Percentiles rank a stretch among this genome's conserved stretches.
phyloP scores from a whole-genome alignment of 345 rosid genomes.

The Turritis glabra region DNA sequence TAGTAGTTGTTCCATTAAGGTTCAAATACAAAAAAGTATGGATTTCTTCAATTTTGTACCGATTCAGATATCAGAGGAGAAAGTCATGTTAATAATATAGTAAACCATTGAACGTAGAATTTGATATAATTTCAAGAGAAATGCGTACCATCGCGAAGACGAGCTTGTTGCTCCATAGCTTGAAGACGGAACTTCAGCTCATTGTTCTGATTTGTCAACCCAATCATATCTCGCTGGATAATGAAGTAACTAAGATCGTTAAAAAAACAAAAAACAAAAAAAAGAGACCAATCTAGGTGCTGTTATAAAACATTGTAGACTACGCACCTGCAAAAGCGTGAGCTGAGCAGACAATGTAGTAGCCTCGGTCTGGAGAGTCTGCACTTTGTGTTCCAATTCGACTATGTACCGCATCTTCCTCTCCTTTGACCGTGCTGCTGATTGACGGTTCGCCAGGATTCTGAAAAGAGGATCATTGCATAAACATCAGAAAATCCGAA shows the following conservation, averaged over 20 bases:
- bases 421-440: conserved; percentile 97
- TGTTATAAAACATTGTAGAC: background rate
- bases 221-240: conserved; percentile 83
- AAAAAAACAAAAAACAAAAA: background rate
- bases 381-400: conserved; percentile 95
- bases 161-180: conserved; percentile 98
- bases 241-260: conserved; percentile 13
- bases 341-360: conserved; percentile 96
- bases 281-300: background rate
- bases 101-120: background rate
- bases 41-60: background rate
- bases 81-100: background rate
- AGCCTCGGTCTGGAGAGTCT: conserved; percentile 95
- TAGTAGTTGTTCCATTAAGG: background rate
- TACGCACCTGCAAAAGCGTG: conserved; percentile 77
- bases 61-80: background rate
- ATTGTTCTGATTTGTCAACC: conserved; percentile 88
- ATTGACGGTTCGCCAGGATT: conserved; percentile 89
- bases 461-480: conserved; percentile 39
- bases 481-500: background rate
- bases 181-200: conserved; percentile 94
- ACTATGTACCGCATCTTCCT: conserved; percentile 92
- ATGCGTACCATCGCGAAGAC: conserved; percentile 78
- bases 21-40: background rate
- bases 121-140: background rate